Evolutionary conservation across 768 basidiomycete species (phyloP), one percentile per base, ranked within the genome.

Genomic region (Calocybe indica): DNA sequence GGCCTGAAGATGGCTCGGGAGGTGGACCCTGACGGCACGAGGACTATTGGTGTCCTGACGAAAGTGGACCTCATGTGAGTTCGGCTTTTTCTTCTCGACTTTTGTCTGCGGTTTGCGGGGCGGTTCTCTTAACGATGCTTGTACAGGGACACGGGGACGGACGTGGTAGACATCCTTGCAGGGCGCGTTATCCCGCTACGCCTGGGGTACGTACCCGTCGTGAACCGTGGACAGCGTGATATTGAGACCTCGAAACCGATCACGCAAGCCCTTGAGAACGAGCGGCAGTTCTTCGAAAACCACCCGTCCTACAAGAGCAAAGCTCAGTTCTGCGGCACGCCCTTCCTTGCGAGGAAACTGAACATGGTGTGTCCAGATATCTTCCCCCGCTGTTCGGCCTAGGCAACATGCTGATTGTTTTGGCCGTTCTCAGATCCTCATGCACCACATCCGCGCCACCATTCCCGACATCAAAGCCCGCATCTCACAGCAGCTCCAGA

Each of bases 401-500:
- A 8, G 6, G 12, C 34, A 33, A 42, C 33, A 22, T 11, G 15
- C 40, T 28, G 14, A 39, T 22, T 4, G 22, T 22, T 22, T 22
- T 22, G 22, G 22, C 22, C 22, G 22, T 22, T 22, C 22, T 12
- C 49, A 95, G 93, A 95, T 99, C 61, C 83, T 99, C 45, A 98
- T 98, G 94, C 92, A 96, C 68, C 96, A 99, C 68, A 97, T 99
- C 64, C 89, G 91, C 48, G 82, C 90, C 45, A 96, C 92, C 14
- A 78, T 99, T n/a, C 96, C 96, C 31, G 96, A 99, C 63, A 98
- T 98, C 76, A 99, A 99, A 72, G 79, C 83, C 11, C 84, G 94
- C 57, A 98, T 99, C 62, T 76, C 83, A n/a, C 78, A 86, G 51
- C 92, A 97, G 58, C 76, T 94, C 40, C 79, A 84, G 66, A 95